phyloP scores from a whole-genome alignment of 2,329 filamentous ascomycete genomes.

The Verticillium zaregamsianum region DNA sequence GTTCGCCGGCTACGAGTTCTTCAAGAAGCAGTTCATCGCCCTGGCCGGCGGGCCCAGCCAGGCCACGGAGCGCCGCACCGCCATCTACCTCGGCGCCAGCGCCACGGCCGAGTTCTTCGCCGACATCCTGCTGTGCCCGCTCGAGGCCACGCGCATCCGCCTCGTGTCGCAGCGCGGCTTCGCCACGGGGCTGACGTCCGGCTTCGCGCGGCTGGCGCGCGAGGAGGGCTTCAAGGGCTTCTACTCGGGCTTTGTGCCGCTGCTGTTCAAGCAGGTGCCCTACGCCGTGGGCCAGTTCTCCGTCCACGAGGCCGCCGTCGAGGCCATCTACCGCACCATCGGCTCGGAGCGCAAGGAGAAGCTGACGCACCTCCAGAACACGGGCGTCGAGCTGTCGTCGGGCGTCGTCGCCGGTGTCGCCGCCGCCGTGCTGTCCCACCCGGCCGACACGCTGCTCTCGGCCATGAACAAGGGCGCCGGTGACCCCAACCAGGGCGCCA shows the following conservation, averaged over 20 bases:
- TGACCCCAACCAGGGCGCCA: constrained; percentile 40
- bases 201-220: constrained; percentile 70
- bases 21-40: constrained; percentile 84
- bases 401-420: constrained; percentile 86
- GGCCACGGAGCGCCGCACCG: constrained; percentile 40
- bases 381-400: constrained; percentile 78
- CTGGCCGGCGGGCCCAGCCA: constrained; percentile 50
- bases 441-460: constrained; percentile 64
- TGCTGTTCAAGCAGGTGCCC: constrained; percentile 84
- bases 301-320: constrained; percentile 84
- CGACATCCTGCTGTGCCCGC: constrained; percentile 81
- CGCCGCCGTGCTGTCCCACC: constrained; percentile 83
- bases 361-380: constrained; percentile 68
- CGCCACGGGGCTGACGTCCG: constrained; percentile 65
- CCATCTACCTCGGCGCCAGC: constrained; percentile 69
- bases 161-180: constrained; percentile 80
- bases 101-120: constrained; percentile 68
- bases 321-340: constrained; percentile 66
- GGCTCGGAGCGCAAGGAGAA: constrained; percentile 63
- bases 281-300: constrained; percentile 96
- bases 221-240: constrained; percentile 77
- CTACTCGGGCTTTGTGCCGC: constrained; percentile 86
- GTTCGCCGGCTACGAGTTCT: constrained; percentile 90
- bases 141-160: constrained; percentile 76
- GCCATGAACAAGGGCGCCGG: constrained; percentile 53